Evolutionary conservation across 106 monocot genomes (phyloP), one percentile per base, ranked within the genome.

Genomic region (Dioscorea zingiberensis): DNA sequence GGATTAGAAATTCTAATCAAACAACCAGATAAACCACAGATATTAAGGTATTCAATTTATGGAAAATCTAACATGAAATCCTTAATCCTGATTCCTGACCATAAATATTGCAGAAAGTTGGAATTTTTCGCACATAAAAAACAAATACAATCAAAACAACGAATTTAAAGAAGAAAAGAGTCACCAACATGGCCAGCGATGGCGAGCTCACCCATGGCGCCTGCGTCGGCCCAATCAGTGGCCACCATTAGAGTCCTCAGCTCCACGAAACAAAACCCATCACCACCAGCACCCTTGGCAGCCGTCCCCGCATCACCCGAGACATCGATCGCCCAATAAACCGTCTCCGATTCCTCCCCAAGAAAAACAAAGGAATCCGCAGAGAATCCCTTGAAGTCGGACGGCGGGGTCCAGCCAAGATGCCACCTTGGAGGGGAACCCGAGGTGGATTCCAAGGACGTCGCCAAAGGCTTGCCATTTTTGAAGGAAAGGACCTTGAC

Each of bases 241-340:
- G 94, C 94, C 32, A 90, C 84, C 94, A 94, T 94, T 29, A 94
- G 63, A 53, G 87, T 94, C 73, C 94, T 80, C 75, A 94, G 73
- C 54, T 94, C 94, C 17, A 90, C 84, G 60, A 90, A 94, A 58
- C 69, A 73, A 27, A 69, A 63, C 19, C 73, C 83, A 53, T 75
- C 77, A 2, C 75, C 77, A 4, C 64, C 58, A 11, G 63, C 54
- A 17, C 56, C 59, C 29, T 65, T 44, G n/a, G 15, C 23, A 57
- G 21, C 49, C 24, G 27, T 67, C 1, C 44, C 55, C 0, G 47
- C 63, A 11, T 48, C 60, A 6, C 69, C 77, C 1, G 77, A 54
- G 24, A 85, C 83, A 24, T 94, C 94, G 10, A 90, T 29, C 11
- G 87, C 86, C 94, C 90, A 90, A 68, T 77, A 83, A 22, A 65